phyloP scores from a whole-genome alignment of 148 eudicot genomes.

The Beta vulgaris region DNA sequence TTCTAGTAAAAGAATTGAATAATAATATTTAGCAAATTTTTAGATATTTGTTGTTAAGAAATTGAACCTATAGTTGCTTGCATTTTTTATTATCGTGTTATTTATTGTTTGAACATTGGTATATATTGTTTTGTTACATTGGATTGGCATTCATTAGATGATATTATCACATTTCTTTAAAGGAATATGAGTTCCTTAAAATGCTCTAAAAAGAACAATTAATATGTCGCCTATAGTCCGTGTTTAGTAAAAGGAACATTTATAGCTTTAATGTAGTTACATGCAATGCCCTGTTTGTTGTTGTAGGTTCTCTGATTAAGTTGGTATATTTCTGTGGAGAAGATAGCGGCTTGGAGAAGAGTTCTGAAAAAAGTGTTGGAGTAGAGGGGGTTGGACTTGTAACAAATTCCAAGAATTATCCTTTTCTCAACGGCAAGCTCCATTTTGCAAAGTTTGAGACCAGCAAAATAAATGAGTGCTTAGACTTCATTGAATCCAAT shows the following conservation, averaged over 20 bases:
- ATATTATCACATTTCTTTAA: not conserved
- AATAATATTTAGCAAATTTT: not conserved
- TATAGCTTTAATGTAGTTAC: not conserved
- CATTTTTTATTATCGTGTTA: slow-evolving; percentile 9
- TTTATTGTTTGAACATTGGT: not conserved
- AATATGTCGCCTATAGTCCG: not conserved
- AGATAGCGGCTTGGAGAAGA: slow-evolving; percentile 29
- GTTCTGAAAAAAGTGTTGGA: slow-evolving; percentile 23
- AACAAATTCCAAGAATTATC: slow-evolving; percentile 30
- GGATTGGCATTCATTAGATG: not conserved
- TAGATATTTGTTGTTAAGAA: not conserved
- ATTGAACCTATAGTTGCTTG: not conserved
- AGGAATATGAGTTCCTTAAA: not conserved
- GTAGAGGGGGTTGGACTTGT: slow-evolving; percentile 37
- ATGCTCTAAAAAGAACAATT: not conserved
- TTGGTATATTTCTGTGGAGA: slow-evolving; percentile 68
- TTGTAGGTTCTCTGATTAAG: slow-evolving; percentile 79
- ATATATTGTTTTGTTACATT: not conserved
- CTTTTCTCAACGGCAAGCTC: slow-evolving; percentile 56
- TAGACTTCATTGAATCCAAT: slow-evolving; percentile 73
- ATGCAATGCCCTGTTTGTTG: not conserved
- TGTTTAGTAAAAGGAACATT: not conserved
- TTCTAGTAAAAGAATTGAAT: not conserved
- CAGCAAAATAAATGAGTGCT: slow-evolving; percentile 69
- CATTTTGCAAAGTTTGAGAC: slow-evolving; percentile 89